phyloP scores from a whole-genome alignment of 495 filamentous ascomycete genomes.

The Penicillium tannophilum region DNA sequence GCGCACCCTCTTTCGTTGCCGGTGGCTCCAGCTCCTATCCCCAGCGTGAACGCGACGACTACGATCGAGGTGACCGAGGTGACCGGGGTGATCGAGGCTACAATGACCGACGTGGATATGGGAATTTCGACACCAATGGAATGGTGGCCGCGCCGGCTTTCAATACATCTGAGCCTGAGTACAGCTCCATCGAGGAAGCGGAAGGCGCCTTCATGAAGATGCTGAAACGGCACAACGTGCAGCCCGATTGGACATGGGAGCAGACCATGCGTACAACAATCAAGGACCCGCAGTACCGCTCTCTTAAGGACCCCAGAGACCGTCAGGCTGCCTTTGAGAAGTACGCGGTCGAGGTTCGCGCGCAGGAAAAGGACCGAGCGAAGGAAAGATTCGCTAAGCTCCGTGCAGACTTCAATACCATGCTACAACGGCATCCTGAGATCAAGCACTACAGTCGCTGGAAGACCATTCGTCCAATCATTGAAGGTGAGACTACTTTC shows the following conservation, averaged over 20 bases:
- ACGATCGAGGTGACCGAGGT: slow-evolving; percentile 31
- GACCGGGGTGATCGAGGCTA: slow-evolving; percentile 39
- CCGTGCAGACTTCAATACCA: slow-evolving; percentile 89
- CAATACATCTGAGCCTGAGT: slow-evolving; percentile 76
- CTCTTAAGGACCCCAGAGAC: slow-evolving; percentile 91
- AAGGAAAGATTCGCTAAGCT: slow-evolving; percentile 94
- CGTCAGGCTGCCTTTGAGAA: slow-evolving; percentile 94
- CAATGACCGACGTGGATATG: slow-evolving; percentile 69
- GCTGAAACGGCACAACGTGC: slow-evolving; percentile 78
- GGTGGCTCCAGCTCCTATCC: slow-evolving; percentile 58
- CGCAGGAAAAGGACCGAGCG: slow-evolving; percentile 92
- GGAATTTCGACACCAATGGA: slow-evolving; percentile 55
- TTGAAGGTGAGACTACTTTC: slow-evolving; percentile 95
- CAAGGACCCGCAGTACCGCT: slow-evolving; percentile 90
- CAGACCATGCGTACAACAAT: slow-evolving; percentile 86
- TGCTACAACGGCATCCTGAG: slow-evolving; percentile 95
- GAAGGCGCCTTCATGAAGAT: slow-evolving; percentile 94
- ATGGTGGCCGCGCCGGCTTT: slow-evolving; percentile 61
- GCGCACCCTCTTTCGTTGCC: slow-evolving; percentile 68
- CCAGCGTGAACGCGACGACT: slow-evolving; percentile 38
- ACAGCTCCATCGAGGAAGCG: slow-evolving; percentile 83
- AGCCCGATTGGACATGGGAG: slow-evolving; percentile 91
- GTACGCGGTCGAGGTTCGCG: slow-evolving; percentile 85
- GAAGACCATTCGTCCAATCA: slow-evolving; percentile 94
- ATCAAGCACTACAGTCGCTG: slow-evolving; percentile 98